Evolutionary conservation across 2,329 filamentous ascomycete species (phyloP), one percentile per base, ranked within the genome.

Genomic region (Colletotrichum tropicicola): DNA sequence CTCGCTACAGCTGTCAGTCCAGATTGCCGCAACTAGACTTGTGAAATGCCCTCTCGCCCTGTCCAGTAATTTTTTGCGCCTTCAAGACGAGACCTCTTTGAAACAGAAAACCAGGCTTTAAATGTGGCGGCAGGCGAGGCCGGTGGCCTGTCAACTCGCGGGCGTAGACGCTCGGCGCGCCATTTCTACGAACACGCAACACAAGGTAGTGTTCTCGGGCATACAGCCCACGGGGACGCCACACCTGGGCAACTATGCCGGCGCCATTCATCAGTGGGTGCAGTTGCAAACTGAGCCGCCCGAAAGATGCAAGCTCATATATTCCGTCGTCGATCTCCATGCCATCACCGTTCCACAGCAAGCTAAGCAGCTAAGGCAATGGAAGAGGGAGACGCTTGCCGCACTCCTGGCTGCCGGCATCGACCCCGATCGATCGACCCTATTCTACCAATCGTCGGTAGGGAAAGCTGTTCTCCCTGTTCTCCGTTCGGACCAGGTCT

Each of bases 151-250:
- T 12, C 44, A 23, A 35, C 28, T 57, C n/a, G 28, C 12, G 12
- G n/a, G 15, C 44, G 19, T 27, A 15, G 37, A 37, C 12, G 51
- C 44, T n/a, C 49, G 32, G 9, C 62, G 62, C 27, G 32, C 47
- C 17, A 15, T 41, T 15, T 67, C 62, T 2, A 67, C 51, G 15
- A 17, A 45, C 21, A 3, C 13, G 32, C 41, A 44, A 10, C 57
- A 23, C 5, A 61, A 83, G 59, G 83, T 91, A 64, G 88, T 98
- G 72, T 98, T 99, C 82, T 98, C 96, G 4, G 96, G 94, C 56
- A 99, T 99, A 71, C 96, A 99, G 78, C 96, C 96, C 17, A 99
- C 96, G 0, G 96, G 95, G 35, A 86, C 97, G 23, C 96, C 96
- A 13, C 96, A 99, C 77, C 81, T 99, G 28, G 96, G 96, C 59